These are phyloP conservation scores for Hortaea werneckii DNA, from an alignment of 2,329 filamentous ascomycete species.

Conservation along the genomic window DNA sequence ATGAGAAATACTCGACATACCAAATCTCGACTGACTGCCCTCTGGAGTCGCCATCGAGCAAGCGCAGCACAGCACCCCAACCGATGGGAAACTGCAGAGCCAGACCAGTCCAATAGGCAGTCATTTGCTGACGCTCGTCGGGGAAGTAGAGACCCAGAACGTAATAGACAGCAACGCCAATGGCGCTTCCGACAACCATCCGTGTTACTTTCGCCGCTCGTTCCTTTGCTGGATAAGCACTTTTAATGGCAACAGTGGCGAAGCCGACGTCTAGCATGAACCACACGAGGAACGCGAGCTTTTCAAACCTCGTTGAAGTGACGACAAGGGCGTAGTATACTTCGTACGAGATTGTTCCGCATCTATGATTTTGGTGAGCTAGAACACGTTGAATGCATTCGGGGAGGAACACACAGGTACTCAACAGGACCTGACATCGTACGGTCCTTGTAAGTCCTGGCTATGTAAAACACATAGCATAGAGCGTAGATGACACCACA, in stretches of 20 bases:
- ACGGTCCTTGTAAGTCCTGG: constrained; percentile 27
- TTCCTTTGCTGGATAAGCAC: constrained; percentile 18
- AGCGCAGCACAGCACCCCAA: constrained; percentile 25
- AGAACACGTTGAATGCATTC: neutral
- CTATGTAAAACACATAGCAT: constrained; percentile 33
- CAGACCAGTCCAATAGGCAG: constrained; percentile 31
- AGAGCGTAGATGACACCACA: constrained; percentile 32
- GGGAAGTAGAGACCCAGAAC: constrained; percentile 21
- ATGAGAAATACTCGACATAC: constrained; percentile 13
- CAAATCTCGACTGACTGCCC: constrained; percentile 33
- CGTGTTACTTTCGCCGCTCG: constrained; percentile 6
- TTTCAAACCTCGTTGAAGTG: constrained; percentile 26
- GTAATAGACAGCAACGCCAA: constrained; percentile 24
- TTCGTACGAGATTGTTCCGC: constrained; percentile 29
- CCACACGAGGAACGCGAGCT: constrained; percentile 28
- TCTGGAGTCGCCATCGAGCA: constrained; percentile 25
- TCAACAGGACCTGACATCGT: constrained; percentile 24
- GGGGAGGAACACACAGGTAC: constrained; percentile 10
- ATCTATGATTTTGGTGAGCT: neutral
- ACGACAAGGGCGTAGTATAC: constrained; percentile 30
- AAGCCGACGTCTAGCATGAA: constrained; percentile 29
- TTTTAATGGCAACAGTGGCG: constrained; percentile 23
- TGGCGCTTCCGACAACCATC: constrained; percentile 16
- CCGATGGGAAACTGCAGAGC: constrained; percentile 30
- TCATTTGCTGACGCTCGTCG: constrained; percentile 31